Evolutionary conservation across 495 filamentous ascomycete genomes (phyloP).

Genomic region (Cercophora scortea): DNA sequence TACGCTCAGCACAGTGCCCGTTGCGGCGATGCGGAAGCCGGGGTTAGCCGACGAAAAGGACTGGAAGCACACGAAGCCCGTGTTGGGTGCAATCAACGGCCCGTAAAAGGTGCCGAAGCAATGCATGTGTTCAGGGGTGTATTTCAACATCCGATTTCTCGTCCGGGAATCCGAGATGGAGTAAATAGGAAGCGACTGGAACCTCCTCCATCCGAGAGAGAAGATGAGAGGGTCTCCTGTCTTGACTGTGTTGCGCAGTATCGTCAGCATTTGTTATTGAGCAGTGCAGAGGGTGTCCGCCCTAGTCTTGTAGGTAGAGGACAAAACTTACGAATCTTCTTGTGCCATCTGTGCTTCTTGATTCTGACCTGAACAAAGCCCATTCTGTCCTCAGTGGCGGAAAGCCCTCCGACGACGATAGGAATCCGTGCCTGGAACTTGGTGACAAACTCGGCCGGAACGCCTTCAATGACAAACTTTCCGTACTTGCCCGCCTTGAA

Average conservation of each 20-base stretch:
- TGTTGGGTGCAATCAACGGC: conserved; percentile 89
- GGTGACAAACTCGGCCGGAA: conserved; percentile 86
- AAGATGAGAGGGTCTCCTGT: conserved; percentile 96
- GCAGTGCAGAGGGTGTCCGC: neutral
- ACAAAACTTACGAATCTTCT: conserved; percentile 60
- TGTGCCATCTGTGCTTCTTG: conserved; percentile 96
- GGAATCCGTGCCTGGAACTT: conserved; percentile 81
- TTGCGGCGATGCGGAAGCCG: conserved; percentile 89
- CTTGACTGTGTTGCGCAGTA: conserved; percentile 47
- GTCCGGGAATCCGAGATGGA: conserved; percentile 88
- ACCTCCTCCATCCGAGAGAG: conserved; percentile 93
- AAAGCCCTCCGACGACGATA: conserved; percentile 80
- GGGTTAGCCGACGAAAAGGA: conserved; percentile 81
- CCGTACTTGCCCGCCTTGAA: conserved; percentile 91
- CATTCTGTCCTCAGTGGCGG: conserved; percentile 88
- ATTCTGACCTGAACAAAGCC: conserved; percentile 93
- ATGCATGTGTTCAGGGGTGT: conserved; percentile 82
- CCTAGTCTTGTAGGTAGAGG: neutral
- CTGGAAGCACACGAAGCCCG: conserved; percentile 89
- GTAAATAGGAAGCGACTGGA: conserved; percentile 88
- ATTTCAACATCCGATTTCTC: conserved; percentile 95
- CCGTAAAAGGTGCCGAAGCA: conserved; percentile 94
- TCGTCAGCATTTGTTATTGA: neutral
- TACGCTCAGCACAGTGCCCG: conserved; percentile 84
- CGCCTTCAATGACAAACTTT: conserved; percentile 76